Percentiles rank a stretch among this genome's conserved stretches.
Evolutionary conservation across 768 basidiomycete species (phyloP).

Genomic region (Podaxis carcinomalis): DNA sequence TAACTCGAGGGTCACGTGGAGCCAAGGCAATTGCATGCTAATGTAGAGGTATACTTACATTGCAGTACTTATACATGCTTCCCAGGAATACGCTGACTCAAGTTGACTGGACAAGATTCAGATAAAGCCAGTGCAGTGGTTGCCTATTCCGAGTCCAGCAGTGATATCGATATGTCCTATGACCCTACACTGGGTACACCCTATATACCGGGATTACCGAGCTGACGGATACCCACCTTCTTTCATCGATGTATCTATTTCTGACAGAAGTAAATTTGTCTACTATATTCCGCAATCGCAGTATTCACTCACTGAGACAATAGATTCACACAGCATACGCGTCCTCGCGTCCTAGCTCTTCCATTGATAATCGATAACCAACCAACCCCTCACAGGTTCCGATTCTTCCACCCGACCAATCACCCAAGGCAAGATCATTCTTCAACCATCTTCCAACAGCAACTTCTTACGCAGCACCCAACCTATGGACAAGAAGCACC

Average conservation of each 20-base stretch:
- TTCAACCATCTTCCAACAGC: not conserved
- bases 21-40: too few species aligned
- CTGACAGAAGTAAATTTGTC: not conserved
- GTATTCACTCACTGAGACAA: not conserved
- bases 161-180: not conserved
- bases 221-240: not conserved
- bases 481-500: not conserved
- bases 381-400: not conserved
- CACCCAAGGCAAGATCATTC: not conserved
- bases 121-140: too few species aligned
- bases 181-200: not conserved
- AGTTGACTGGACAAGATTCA: not conserved
- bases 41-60: too few species aligned
- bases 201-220: not conserved
- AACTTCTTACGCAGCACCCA: not conserved
- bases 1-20: too few species aligned
- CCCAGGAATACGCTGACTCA: not conserved
- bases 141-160: not conserved
- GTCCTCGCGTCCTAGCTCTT: not conserved
- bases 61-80: not conserved
- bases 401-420: not conserved
- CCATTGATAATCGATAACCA: not conserved
- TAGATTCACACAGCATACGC: not conserved
- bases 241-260: not conserved
- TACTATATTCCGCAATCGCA: not conserved